These are phyloP conservation scores for Clonostachys solani DNA, from an alignment of 2,329 filamentous ascomycete species.

Conservation along the genomic window DNA sequence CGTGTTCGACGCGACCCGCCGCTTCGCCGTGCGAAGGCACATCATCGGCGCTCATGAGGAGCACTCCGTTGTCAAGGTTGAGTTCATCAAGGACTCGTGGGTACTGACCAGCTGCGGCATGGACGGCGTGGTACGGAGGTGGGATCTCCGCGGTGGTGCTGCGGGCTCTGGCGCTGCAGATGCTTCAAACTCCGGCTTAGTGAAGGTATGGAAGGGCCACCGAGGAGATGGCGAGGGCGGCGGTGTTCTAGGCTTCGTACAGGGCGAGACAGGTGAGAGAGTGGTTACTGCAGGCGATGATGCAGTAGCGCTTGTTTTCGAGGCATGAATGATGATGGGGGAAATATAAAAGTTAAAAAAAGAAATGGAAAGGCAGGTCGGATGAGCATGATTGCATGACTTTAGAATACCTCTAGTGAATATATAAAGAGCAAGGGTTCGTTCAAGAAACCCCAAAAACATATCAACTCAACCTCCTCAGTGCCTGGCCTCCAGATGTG, in stretches of 20 bases:
- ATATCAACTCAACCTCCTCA: too few relatives aligned
- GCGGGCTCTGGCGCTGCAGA: slow-evolving; percentile 19
- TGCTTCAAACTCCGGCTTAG: slow-evolving; percentile 56
- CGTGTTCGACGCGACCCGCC: slow-evolving; percentile 80
- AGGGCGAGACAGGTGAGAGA: slow-evolving; percentile 67
- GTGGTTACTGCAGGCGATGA: slow-evolving; percentile 93
- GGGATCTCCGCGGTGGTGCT: slow-evolving; percentile 64
- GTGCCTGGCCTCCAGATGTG: too few relatives aligned
- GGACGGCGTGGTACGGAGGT: slow-evolving; percentile 85
- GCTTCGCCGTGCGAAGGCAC: slow-evolving; percentile 80
- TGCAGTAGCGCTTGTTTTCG: slow-evolving; percentile 63
- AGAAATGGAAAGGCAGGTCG: not conserved
- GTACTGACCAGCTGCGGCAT: slow-evolving; percentile 84
- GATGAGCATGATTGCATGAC: too few relatives aligned
- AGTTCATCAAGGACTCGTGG: slow-evolving; percentile 70
- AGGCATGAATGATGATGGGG: slow-evolving; percentile 31
- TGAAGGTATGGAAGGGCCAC: slow-evolving; percentile 90
- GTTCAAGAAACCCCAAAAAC: too few relatives aligned
- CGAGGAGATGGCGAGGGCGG: slow-evolving; percentile 79
- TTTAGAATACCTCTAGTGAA: too few relatives aligned
- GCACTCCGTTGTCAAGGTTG: slow-evolving; percentile 88
- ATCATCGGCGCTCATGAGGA: slow-evolving; percentile 81
- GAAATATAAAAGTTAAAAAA: not conserved
- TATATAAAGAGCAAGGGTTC: too few relatives aligned
- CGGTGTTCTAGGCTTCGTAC: slow-evolving; percentile 87